Evolutionary conservation across 1,284 basidiomycete species (phyloP).

Genomic region (Entoloma clypeatum): DNA sequence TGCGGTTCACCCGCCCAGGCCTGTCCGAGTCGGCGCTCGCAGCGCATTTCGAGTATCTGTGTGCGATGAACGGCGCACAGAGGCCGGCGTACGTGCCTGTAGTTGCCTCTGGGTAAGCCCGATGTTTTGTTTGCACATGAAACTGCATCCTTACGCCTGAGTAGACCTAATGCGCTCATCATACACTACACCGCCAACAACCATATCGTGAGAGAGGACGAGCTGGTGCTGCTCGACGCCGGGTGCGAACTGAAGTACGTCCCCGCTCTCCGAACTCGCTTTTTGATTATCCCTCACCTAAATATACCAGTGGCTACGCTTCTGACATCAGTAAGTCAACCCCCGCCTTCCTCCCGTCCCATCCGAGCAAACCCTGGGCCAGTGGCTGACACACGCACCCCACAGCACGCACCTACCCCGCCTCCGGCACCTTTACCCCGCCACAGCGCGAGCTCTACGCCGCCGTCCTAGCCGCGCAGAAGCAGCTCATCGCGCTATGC

Average conservation of each 20-base stretch:
- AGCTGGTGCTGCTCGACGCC: constrained; percentile 86
- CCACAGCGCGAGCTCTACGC: constrained; percentile 88
- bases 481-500: constrained; percentile 62
- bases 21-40: constrained; percentile 73
- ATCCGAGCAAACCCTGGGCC: too few relatives aligned
- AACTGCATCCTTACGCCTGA: background rate
- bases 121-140: background rate
- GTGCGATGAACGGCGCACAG: constrained; percentile 74
- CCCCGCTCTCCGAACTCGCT: background rate
- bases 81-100: constrained; percentile 93
- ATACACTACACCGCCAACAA: constrained; percentile 94
- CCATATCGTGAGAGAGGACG: constrained; percentile 66
- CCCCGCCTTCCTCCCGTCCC: constrained; percentile 5
- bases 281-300: constrained; percentile 3
- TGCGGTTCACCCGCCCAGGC: constrained; percentile 75
- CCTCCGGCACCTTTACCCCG: constrained; percentile 72
- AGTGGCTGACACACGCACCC: constrained; percentile 10
- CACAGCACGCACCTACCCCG: constrained; percentile 85
- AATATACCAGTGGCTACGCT: constrained; percentile 84
- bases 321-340: constrained; percentile 82
- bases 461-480: constrained; percentile 77
- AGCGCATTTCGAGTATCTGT: constrained; percentile 87
- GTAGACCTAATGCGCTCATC: constrained; percentile 77
- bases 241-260: constrained; percentile 84
- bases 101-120: constrained; percentile 80